Percentiles rank a stretch among this genome's conserved stretches.
Evolutionary conservation across 148 eudicot species (phyloP).

Genomic region (Fagopyrum tataricum): DNA sequence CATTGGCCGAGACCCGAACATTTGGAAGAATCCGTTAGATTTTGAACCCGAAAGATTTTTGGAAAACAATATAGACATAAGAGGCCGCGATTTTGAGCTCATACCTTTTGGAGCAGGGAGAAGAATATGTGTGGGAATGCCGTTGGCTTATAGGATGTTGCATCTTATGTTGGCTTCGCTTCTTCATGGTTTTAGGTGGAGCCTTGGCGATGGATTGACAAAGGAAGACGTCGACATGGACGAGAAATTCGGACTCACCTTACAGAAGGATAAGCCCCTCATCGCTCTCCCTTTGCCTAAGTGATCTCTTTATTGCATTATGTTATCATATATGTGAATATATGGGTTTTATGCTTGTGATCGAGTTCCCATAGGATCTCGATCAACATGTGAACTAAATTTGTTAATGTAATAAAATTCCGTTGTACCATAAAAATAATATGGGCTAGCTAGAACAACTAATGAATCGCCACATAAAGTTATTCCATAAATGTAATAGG

Average conservation of each 20-base stretch:
- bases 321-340: too few species aligned
- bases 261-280: constrained; percentile 21
- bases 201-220: constrained; percentile 16
- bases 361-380: too few species aligned
- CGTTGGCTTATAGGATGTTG: constrained; percentile 21
- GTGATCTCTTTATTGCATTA: too few species aligned
- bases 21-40: constrained; percentile 30
- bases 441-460: too few species aligned
- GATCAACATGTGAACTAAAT: too few species aligned
- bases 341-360: too few species aligned
- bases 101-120: constrained; percentile 54
- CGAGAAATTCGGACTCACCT: constrained; percentile 29
- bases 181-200: constrained; percentile 40
- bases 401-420: too few species aligned
- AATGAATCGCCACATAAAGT: too few species aligned
- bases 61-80: constrained; percentile 26
- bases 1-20: constrained; percentile 37
- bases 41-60: constrained; percentile 49
- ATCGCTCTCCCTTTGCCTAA: not conserved
- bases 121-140: constrained; percentile 47
- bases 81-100: constrained; percentile 39
- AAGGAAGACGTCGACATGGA: constrained; percentile 23
- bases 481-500: too few species aligned
- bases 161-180: constrained; percentile 29
- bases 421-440: too few species aligned